These are phyloP conservation scores for Geotrichum australiense DNA, from an alignment of 1,139 yeast genomes.

Conservation along the genomic window DNA sequence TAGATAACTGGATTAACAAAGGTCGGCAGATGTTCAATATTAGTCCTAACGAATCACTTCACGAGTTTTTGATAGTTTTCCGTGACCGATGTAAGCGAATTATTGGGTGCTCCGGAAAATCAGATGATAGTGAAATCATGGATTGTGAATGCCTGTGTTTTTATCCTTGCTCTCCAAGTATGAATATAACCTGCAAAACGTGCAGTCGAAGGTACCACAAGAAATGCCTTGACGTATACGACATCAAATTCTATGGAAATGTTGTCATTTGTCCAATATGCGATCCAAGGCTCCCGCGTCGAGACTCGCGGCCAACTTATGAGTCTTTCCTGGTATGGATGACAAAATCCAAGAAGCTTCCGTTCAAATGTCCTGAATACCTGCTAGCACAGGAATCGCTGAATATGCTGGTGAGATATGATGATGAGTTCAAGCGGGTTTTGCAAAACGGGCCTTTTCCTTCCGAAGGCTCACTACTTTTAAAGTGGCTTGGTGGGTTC, in stretches of 20 bases:
- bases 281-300: background rate
- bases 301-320: background rate
- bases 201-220: background rate
- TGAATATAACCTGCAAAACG: slow-evolving; percentile 10
- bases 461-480: background rate
- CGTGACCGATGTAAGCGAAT: too few relatives aligned
- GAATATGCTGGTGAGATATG: background rate
- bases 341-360: background rate
- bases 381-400: background rate
- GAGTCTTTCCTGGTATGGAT: background rate
- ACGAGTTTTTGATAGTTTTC: background rate
- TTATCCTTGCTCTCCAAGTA: slow-evolving; percentile 8
- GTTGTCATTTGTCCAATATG: slow-evolving; percentile 1
- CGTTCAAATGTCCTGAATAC: background rate
- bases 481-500: slow-evolving; percentile 1
- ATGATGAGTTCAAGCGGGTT: background rate
- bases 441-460: slow-evolving; percentile 2
- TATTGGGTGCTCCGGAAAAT: background rate
- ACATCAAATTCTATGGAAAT: background rate
- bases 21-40: background rate
- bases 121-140: background rate
- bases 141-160: background rate
- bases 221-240: slow-evolving; percentile 11
- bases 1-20: background rate
- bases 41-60: background rate